Evolutionary conservation across 2,329 filamentous ascomycete species (phyloP).

Genomic region (Aspergillus sp.): DNA sequence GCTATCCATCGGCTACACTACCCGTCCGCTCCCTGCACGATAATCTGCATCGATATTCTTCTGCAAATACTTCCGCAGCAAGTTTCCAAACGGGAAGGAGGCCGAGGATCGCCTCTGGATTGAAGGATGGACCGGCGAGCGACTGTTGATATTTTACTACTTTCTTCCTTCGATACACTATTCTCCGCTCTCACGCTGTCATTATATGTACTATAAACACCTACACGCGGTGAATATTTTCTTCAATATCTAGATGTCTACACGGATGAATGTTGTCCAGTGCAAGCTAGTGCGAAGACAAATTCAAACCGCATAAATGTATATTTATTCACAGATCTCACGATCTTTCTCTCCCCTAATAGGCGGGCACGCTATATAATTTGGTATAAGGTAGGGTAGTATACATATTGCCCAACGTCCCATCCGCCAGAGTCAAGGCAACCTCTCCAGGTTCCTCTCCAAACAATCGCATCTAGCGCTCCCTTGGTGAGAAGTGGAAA

Average conservation of each 20-base stretch:
- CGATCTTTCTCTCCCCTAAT: neutral
- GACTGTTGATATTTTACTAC: conserved; percentile 4
- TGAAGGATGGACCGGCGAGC: neutral
- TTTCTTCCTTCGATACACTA: conserved; percentile 7
- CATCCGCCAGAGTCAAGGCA: neutral
- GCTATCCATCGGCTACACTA: neutral
- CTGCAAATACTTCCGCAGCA: neutral
- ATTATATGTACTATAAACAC: conserved; percentile 19
- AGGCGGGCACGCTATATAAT: neutral
- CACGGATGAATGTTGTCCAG: neutral
- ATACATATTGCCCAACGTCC: too few species aligned
- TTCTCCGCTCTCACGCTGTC: conserved; percentile 21
- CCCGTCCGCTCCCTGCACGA: neutral
- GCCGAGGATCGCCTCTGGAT: neutral
- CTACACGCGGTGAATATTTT: conserved; percentile 4
- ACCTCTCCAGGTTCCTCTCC: conserved; percentile 30
- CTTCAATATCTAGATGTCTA: neutral
- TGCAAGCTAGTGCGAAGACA: neutral
- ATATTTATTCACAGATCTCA: neutral
- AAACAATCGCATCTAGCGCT: conserved; percentile 38
- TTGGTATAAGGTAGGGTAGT: too few species aligned
- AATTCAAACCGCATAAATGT: neutral
- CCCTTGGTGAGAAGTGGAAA: conserved; percentile 36
- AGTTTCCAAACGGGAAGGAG: neutral
- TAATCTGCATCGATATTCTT: neutral